Evolutionary conservation across 2,329 filamentous ascomycete genomes (phyloP), one percentile per base, ranked within the genome.

Genomic region (Fusarium musae): DNA sequence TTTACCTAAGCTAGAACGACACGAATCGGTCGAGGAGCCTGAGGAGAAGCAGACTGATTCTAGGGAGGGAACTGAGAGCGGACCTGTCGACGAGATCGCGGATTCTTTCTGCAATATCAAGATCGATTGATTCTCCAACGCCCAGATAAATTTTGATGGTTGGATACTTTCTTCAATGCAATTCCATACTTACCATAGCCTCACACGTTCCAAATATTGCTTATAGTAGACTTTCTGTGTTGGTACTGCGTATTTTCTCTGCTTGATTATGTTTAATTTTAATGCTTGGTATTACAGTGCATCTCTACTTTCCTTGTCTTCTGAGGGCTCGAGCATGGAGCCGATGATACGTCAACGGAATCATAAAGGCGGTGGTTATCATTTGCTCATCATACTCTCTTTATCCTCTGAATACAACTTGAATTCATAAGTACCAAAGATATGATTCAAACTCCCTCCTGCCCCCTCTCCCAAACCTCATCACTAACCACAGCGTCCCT

Each of bases 1-100:
- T 13, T 5, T 30, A 5, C 12, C 1, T 6, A 7, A 3, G 2
- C 4, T 17, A 15, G 17, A 23, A 15, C 3, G n/a, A 19, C 2
- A 5, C 10, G 10, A 3, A 4, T 6, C 11, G 21, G n/a, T 10
- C 3, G 15, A 23, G 15, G 6, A 2, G 7, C 5, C 15, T 34
- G 21, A 50, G 16, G 11, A 36, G 15, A 7, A 23, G 15, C 7
- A 32, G 15, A 16, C 7, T 8, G 12, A 8, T 4, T 15, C 13
- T 0, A 47, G 16, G 6, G 15, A 47, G 26, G 19, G 6, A 16
- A 16, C 9, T n/a, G 6, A 15, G 0, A 8, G 1, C 16, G 26
- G 13, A 11, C 0, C 19, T 12, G 10, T 17, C 5, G 16, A 50
- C 3, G n/a, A 50, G 10, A 4, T 17, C 4, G 10, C 15, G 15